A percentile compares a stretch with the other conserved stretches of the same genome.
These are phyloP conservation scores for Phaeodactylum tricornutum DNA, from an alignment of 108 stramenopile genomes.

Conservation along the genomic window DNA sequence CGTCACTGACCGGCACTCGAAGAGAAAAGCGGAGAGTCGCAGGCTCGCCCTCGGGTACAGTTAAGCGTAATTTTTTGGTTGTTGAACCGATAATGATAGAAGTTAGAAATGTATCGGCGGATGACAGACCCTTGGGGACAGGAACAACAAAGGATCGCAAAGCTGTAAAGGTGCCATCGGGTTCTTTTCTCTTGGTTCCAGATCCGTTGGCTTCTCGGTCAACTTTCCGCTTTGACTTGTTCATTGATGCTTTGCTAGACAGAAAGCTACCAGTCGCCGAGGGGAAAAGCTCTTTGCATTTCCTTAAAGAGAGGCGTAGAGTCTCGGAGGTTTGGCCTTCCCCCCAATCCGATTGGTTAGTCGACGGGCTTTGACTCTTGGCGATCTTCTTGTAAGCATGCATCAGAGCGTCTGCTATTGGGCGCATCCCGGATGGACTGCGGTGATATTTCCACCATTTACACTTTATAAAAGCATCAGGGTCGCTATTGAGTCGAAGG, in stretches of 20 bases:
- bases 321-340: slow-evolving; percentile 14
- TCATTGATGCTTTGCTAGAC: slow-evolving; percentile 11
- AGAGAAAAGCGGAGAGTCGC: slow-evolving; percentile 21
- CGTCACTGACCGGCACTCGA: neutral
- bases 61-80: slow-evolving; percentile 36
- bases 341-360: slow-evolving; percentile 36
- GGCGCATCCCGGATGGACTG: slow-evolving; percentile 21
- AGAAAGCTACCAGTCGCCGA: slow-evolving; percentile 16
- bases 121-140: slow-evolving; percentile 27
- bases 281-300: slow-evolving; percentile 30
- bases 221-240: slow-evolving; percentile 6
- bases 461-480: slow-evolving; percentile 30
- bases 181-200: slow-evolving; percentile 6
- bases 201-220: neutral
- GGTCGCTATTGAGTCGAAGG: slow-evolving; percentile 50
- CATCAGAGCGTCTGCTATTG: slow-evolving; percentile 40
- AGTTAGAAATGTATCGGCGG: slow-evolving; percentile 38
- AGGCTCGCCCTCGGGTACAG: slow-evolving; percentile 27
- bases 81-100: slow-evolving; percentile 23
- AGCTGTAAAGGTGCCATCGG: neutral
- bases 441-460: slow-evolving; percentile 20
- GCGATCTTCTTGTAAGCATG: slow-evolving; percentile 31
- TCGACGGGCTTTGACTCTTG: slow-evolving; percentile 13
- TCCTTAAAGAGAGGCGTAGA: slow-evolving; percentile 19
- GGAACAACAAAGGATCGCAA: slow-evolving; percentile 24